Evolutionary conservation across 83 land plant genomes (phyloP).

Genomic region (Picea abies): DNA sequence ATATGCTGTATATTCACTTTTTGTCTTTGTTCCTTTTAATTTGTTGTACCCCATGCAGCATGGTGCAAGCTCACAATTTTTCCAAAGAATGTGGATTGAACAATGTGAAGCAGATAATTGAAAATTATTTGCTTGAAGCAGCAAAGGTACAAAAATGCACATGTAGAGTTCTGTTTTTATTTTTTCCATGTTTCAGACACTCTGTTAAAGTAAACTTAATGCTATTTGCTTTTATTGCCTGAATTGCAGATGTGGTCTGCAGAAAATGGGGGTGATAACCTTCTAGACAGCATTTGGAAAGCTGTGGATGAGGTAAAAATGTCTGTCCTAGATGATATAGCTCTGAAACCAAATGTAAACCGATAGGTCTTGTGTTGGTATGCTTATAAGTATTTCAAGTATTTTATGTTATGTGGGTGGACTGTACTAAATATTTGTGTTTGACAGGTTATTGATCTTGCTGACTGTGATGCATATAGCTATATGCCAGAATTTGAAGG

Average conservation of each 20-base stretch:
- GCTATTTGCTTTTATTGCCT: background rate
- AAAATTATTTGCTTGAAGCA: slow-evolving; percentile 71
- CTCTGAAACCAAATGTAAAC: too few relatives aligned
- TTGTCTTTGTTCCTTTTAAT: background rate
- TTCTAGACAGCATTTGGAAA: slow-evolving; percentile 41
- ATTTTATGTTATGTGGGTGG: too few relatives aligned
- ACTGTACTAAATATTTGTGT: background rate
- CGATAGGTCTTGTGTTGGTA: too few relatives aligned
- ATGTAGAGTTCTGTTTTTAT: background rate
- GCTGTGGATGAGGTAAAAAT: slow-evolving; percentile 59
- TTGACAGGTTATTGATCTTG: slow-evolving; percentile 52
- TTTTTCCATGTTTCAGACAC: background rate
- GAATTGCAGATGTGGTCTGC: slow-evolving; percentile 41
- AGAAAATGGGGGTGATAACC: slow-evolving; percentile 37
- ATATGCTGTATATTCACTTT: background rate
- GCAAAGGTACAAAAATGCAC: slow-evolving; percentile 42
- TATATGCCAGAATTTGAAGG: slow-evolving; percentile 63
- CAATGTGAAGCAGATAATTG: slow-evolving; percentile 60
- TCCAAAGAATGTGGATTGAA: slow-evolving; percentile 65
- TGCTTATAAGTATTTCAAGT: too few relatives aligned
- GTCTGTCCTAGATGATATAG: background rate
- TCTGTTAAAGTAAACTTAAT: background rate
- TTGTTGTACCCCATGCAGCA: slow-evolving; percentile 31
- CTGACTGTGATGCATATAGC: slow-evolving; percentile 71
- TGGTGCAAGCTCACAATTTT: slow-evolving; percentile 70